Base-by-base conservation (phyloP, 2,329 filamentous ascomycete species). In the Aspergillus viridinutans region DNA sequence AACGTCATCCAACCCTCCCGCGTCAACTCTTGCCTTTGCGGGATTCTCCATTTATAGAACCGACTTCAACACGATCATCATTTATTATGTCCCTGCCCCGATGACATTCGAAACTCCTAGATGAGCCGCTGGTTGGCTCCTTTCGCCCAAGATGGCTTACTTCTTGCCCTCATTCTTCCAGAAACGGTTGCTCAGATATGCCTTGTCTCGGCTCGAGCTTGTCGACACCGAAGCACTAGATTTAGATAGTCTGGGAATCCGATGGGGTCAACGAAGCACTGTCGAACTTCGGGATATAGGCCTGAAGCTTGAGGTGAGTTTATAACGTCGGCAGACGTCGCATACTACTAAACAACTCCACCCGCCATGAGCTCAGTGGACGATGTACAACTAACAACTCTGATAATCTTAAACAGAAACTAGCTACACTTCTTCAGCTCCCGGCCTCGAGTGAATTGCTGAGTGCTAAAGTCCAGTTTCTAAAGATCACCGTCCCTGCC, bases 221-320 rank as follows among this genome's bases (percentile, higher is more conserved):
- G 84, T 99, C 58, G 94, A 97, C 69, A 89, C 90, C 56, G 89
- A 95, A 69, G 87, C 89, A 12, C 79, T 97, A 64, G 90, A 97
- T 68, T 82, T 94, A 60, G 91, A 94, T 62, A 90, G 91, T 64
- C 78, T 97, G 61, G 91, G 95, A 65, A 85, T 97, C 64, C 87
- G 86, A 49, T 84, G 90, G 75, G 94, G 94, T 35, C 87, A 88
- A 72, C 87, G 88, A 63, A 94, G 88, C 43, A 88, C 89, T 0
- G 83, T 97, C 48, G 92, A 96, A 73, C 87, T 97, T 65, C 86
- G 88, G 65, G 89, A 97, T 81, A 88, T 97, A 57, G 90, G 89
- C 2, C 78, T 97, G 61, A 89, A 87, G 70, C 77, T 92, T 58
- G 84, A 90, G 80, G 91, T 90, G 79, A 66, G 80, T 73, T 49